Evolutionary conservation across 306 rosid genomes (phyloP).

Genomic region (Echinosophora koreensis): DNA sequence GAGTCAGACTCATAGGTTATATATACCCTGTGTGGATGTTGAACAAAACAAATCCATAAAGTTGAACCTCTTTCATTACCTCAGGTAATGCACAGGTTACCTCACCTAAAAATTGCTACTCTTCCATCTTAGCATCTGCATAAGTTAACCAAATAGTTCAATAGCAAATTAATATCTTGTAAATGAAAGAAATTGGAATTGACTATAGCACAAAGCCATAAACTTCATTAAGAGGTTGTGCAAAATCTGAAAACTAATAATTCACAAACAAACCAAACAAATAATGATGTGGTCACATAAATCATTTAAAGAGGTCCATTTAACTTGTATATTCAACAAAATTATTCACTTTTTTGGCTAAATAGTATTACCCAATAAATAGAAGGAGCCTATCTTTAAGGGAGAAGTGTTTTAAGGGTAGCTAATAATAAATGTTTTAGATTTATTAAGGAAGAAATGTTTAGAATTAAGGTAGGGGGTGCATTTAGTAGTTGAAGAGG

Average conservation of each 20-base stretch:
- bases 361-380: no score
- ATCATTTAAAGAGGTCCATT: neutral
- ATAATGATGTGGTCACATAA: constrained; percentile 21
- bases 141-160: constrained; percentile 46
- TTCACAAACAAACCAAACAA: constrained; percentile 12
- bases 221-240: no score
- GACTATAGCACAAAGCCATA: no score
- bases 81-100: constrained; percentile 85
- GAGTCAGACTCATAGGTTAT: no score
- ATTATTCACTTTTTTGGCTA: no score
- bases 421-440: no score
- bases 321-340: neutral
- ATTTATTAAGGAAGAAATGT: no score
- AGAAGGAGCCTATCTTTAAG: no score
- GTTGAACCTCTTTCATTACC: constrained; percentile 62
- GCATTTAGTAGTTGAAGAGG: no score
- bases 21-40: no score
- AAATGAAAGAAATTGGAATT: constrained; percentile 2
- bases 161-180: constrained; percentile 21
- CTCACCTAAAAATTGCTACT: constrained; percentile 95
- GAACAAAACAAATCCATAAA: neutral
- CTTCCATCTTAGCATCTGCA: constrained; percentile 96
- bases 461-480: no score
- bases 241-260: neutral
- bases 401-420: no score